Conservation (phyloP, 495 filamentous ascomycete genomes). For the Letharia lupina region DNA sequence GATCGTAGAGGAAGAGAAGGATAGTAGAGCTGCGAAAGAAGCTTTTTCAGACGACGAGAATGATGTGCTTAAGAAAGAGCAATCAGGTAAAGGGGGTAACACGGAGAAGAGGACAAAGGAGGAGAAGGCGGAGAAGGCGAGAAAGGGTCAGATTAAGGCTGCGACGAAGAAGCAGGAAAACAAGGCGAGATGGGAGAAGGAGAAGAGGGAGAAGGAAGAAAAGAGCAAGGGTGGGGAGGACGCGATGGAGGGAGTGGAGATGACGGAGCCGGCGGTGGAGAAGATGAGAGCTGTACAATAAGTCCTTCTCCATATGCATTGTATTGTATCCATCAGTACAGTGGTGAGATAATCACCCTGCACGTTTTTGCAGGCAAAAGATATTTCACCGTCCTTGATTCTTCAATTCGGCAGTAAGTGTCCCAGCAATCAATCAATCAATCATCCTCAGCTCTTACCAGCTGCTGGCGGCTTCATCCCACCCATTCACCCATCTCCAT, state of each 20-base stretch:
- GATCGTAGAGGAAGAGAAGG: conserved; percentile 20
- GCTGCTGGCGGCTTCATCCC: no score
- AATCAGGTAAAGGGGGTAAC: not conserved
- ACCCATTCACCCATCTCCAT: no score
- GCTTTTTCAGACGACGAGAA: not conserved
- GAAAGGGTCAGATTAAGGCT: not conserved
- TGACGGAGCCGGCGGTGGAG: not conserved
- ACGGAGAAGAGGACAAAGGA: not conserved
- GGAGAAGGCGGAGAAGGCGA: not conserved
- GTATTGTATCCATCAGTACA: not conserved
- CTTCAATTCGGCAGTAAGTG: no score
- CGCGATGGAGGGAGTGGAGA: not conserved
- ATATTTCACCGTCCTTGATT: no score
- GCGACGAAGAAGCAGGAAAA: not conserved
- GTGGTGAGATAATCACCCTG: no score
- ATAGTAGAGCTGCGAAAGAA: not conserved
- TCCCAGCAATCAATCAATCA: no score
- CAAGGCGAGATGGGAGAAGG: not conserved
- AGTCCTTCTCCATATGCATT: not conserved
- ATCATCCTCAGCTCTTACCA: no score
- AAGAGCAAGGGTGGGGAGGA: not conserved
- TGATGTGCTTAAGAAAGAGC: not conserved
- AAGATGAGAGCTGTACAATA: not conserved
- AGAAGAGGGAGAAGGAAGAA: not conserved
- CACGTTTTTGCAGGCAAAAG: no score